These are phyloP conservation scores for Fusarium stilboides DNA, from an alignment of 2,329 filamentous ascomycete species.

Conservation along the genomic window DNA sequence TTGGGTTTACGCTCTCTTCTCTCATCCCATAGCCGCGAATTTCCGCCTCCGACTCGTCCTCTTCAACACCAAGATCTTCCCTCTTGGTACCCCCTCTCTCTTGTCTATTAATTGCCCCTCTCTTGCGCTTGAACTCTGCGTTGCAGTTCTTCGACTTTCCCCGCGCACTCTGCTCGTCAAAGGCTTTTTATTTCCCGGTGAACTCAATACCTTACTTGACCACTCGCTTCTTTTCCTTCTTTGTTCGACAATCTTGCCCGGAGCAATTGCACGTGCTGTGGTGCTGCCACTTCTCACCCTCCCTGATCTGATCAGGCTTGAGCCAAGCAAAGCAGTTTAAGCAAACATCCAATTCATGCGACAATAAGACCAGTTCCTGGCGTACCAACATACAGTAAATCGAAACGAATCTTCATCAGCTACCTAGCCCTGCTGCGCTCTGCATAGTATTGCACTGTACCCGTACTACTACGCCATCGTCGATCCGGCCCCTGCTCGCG, in stretches of 20 bases:
- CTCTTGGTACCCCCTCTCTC: conserved; percentile 6
- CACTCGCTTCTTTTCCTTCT: conserved; percentile 14
- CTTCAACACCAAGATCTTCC: background rate
- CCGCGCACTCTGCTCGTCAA: conserved; percentile 18
- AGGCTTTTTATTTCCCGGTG: conserved; percentile 6
- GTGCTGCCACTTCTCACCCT: conserved; percentile 17
- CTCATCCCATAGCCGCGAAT: conserved; percentile 26
- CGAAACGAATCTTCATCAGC: conserved; percentile 38
- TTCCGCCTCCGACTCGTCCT: conserved; percentile 24
- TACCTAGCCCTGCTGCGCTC: conserved; percentile 29
- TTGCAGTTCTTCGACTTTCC: conserved; percentile 11
- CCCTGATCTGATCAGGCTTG: conserved; percentile 31
- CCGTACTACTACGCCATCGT: conserved; percentile 27
- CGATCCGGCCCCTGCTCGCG: conserved; percentile 30
- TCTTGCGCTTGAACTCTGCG: conserved; percentile 18
- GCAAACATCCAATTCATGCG: conserved; percentile 32
- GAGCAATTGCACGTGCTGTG: conserved; percentile 41
- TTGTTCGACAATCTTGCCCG: conserved; percentile 32
- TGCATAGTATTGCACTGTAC: conserved; percentile 15
- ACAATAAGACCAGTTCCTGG: conserved; percentile 34
- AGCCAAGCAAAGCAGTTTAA: conserved; percentile 37
- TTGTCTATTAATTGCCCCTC: conserved; percentile 38
- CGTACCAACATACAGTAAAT: conserved; percentile 29
- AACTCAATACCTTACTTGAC: conserved; percentile 18
- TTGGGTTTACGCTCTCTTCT: conserved; percentile 25